Evolutionary conservation across 164 flowering plant genomes (phyloP).

Genomic region (Stephania cephalantha): DNA sequence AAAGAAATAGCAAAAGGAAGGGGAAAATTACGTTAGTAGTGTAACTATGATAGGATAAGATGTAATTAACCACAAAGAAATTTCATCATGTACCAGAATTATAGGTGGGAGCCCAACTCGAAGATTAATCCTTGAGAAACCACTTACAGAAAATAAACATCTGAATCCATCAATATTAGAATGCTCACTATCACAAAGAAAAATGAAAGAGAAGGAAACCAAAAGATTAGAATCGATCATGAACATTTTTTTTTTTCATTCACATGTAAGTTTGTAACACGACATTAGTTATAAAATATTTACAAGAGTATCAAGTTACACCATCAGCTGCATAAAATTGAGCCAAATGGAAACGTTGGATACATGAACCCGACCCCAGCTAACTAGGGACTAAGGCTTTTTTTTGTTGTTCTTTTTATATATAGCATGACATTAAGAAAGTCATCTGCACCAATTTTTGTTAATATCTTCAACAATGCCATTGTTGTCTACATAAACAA

Average conservation of each 20-base stretch:
- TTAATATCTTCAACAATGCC: neutral
- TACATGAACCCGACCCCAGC: too few relatives aligned
- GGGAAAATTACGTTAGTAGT: neutral
- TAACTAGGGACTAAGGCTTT: too few relatives aligned
- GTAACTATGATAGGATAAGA: neutral
- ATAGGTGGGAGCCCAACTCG: conserved; percentile 51
- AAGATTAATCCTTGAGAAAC: conserved; percentile 55
- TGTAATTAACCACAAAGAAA: neutral
- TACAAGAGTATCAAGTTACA: too few relatives aligned
- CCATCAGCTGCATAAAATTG: too few relatives aligned
- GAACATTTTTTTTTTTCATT: too few relatives aligned
- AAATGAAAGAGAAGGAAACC: neutral
- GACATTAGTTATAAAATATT: too few relatives aligned
- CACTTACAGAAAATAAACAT: conserved; percentile 55
- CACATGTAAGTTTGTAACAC: too few relatives aligned
- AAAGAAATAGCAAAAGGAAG: neutral
- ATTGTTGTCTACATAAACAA: neutral
- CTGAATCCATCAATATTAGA: conserved; percentile 53
- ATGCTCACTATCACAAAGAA: conserved; percentile 54
- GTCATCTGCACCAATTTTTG: neutral
- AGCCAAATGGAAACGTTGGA: too few relatives aligned
- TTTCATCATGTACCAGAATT: conserved; percentile 38
- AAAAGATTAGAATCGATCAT: neutral
- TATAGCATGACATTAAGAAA: neutral
- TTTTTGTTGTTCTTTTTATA: neutral